phyloP scores from a whole-genome alignment of 1,284 basidiomycete genomes.

The Trichosporon coremiiforme region DNA sequence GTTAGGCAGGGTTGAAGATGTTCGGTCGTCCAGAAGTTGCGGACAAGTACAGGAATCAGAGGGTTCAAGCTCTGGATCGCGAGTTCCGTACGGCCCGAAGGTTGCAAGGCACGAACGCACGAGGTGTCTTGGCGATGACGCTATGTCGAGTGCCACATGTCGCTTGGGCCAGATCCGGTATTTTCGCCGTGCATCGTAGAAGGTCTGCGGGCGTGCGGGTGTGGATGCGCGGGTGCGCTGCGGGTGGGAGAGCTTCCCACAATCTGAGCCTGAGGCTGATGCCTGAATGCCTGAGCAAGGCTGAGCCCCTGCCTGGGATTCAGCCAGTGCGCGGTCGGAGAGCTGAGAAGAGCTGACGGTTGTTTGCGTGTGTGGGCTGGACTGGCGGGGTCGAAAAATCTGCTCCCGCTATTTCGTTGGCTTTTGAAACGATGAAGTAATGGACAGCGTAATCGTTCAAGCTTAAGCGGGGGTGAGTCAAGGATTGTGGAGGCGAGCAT shows the following conservation, averaged over 20 bases:
- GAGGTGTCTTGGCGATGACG: slow-evolving; percentile 7
- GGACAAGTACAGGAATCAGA: not conserved
- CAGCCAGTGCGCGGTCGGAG: not conserved
- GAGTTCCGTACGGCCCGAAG: not conserved
- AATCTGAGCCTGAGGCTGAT: not conserved
- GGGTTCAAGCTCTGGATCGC: slow-evolving; percentile 1
- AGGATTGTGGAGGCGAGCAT: not conserved
- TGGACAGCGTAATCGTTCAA: not conserved
- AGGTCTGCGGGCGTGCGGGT: not conserved
- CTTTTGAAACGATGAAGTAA: slow-evolving; percentile 6
- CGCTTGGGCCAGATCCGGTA: not conserved
- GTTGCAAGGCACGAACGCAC: not conserved
- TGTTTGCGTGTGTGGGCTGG: not conserved
- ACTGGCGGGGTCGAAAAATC: not conserved
- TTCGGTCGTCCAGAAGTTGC: slow-evolving; percentile 20
- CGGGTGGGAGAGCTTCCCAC: not conserved
- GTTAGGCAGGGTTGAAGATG: not conserved
- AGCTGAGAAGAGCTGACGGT: not conserved
- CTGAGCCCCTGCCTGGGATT: not conserved
- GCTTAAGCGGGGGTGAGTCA: not conserved
- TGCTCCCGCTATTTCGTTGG: not conserved
- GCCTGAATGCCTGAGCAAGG: not conserved
- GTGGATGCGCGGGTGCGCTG: not conserved
- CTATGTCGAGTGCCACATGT: slow-evolving; percentile 8
- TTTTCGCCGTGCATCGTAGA: not conserved